These are phyloP conservation scores for Chaetomium fimeti DNA, from an alignment of 495 filamentous ascomycete genomes.

Conservation along the genomic window DNA sequence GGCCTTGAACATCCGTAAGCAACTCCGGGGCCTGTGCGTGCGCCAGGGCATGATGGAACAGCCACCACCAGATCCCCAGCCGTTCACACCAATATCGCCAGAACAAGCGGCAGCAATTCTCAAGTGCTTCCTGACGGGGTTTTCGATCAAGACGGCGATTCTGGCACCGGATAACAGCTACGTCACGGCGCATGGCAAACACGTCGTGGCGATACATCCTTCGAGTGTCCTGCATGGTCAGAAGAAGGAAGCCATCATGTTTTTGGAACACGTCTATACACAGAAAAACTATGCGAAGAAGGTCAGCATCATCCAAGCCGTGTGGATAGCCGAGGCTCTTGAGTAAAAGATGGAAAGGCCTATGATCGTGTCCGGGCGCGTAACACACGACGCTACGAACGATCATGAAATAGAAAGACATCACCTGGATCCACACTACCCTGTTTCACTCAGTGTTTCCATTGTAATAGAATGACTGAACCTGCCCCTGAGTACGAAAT, in stretches of 20 bases:
- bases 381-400: too few species aligned
- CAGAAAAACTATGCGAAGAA: slow-evolving; percentile 86
- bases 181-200: slow-evolving; percentile 76
- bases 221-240: slow-evolving; percentile 79
- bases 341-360: slow-evolving; percentile 33
- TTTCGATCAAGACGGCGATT: slow-evolving; percentile 77
- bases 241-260: slow-evolving; percentile 93
- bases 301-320: slow-evolving; percentile 81
- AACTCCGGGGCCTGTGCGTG: slow-evolving; percentile 67
- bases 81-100: slow-evolving; percentile 49
- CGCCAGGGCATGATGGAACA: slow-evolving; percentile 48
- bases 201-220: slow-evolving; percentile 86
- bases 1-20: slow-evolving; percentile 75
- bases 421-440: too few species aligned
- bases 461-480: too few species aligned
- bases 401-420: too few species aligned
- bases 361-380: too few species aligned
- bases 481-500: background rate
- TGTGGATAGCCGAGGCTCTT: slow-evolving; percentile 77
- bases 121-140: slow-evolving; percentile 79
- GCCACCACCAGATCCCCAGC: slow-evolving; percentile 47
- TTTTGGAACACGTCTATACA: slow-evolving; percentile 93
- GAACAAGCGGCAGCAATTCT: slow-evolving; percentile 60
- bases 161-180: slow-evolving; percentile 83
- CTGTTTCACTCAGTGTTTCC: too few species aligned